These are phyloP conservation scores for Zygoascus biomembranicola DNA, from an alignment of 805 yeast genomes.

Conservation along the genomic window DNA sequence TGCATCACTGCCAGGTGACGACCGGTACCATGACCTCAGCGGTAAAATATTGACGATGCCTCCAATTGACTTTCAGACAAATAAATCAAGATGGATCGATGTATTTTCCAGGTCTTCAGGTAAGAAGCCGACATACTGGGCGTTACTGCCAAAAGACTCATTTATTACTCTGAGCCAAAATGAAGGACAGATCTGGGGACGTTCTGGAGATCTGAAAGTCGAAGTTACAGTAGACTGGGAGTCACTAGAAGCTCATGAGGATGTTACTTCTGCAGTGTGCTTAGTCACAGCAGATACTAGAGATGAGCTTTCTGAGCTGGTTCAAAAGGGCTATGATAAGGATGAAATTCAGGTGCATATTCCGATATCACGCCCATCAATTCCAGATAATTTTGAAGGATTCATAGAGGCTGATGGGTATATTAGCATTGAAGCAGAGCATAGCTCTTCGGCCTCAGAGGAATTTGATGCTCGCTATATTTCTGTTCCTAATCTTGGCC, in stretches of 20 bases:
- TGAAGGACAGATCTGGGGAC: not conserved
- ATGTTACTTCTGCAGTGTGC: not conserved
- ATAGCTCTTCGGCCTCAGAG: not conserved
- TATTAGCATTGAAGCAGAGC: slow-evolving; percentile 13
- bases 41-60: slow-evolving; percentile 3
- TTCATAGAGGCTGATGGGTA: slow-evolving; percentile 13
- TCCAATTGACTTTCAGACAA: slow-evolving; percentile 7
- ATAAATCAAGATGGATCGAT: slow-evolving; percentile 6
- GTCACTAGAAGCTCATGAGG: not conserved
- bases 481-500: slow-evolving; percentile 7
- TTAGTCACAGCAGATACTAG: not conserved
- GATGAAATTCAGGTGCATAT: not conserved
- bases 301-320: not conserved
- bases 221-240: not conserved
- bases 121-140: slow-evolving; percentile 5
- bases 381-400: slow-evolving; percentile 6
- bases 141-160: slow-evolving; percentile 4
- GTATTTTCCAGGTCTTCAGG: slow-evolving; percentile 5
- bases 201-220: not conserved
- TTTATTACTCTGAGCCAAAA: not conserved
- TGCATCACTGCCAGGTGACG: slow-evolving; percentile 13
- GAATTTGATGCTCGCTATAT: slow-evolving; percentile 5
- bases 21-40: slow-evolving; percentile 7
- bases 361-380: slow-evolving; percentile 3
- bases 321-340: not conserved